Evolutionary conservation across 2,329 filamentous ascomycete species (phyloP).

Genomic region (Diaporthe sp.): DNA sequence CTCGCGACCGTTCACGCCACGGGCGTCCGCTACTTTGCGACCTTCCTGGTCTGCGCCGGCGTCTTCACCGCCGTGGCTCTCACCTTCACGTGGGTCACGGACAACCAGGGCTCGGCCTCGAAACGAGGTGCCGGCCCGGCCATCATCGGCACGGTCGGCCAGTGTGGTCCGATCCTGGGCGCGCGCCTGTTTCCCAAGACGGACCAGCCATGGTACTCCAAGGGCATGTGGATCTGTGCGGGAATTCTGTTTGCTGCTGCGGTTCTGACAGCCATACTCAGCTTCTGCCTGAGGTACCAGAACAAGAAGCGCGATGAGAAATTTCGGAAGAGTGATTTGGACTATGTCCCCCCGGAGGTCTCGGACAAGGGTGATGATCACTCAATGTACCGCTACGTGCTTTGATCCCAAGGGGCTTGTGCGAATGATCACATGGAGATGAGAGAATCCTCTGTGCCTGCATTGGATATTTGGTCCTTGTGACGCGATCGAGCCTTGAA

Average conservation of each 20-base stretch:
- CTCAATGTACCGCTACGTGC: background rate
- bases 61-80: constrained; percentile 50
- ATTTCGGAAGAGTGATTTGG: background rate
- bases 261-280: background rate
- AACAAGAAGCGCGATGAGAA: background rate
- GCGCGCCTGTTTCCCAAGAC: background rate
- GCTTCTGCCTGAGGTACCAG: background rate
- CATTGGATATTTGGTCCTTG: no score
- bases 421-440: accelerated
- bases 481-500: no score
- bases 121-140: constrained; percentile 49
- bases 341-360: background rate
- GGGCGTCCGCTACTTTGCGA: constrained; percentile 53
- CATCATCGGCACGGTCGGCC: constrained; percentile 47
- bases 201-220: background rate
- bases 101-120: constrained; percentile 50
- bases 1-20: constrained; percentile 44
- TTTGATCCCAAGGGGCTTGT: background rate
- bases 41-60: constrained; percentile 53
- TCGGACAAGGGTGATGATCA: background rate
- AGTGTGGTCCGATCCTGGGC: constrained; percentile 40
- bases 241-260: background rate
- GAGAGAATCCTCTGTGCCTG: accelerated
- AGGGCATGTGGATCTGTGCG: background rate
- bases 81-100: constrained; percentile 50